Evolutionary conservation across 495 filamentous ascomycete species (phyloP).

Genomic region (Jackrogersella multiformis): DNA sequence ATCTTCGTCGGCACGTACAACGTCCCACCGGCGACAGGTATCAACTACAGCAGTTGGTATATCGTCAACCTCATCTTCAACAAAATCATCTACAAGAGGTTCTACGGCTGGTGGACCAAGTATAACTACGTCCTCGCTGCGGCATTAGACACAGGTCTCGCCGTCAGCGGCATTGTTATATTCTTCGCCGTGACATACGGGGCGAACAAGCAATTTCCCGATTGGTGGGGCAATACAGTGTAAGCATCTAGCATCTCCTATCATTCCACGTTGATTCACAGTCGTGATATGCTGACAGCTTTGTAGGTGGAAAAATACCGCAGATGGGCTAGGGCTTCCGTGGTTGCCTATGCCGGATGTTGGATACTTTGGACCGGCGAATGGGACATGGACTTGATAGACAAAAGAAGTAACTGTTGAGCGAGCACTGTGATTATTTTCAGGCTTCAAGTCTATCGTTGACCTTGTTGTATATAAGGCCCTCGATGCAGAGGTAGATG

Average conservation of each 20-base stretch:
- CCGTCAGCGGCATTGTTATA: conserved; percentile 47
- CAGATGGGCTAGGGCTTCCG: conserved; percentile 54
- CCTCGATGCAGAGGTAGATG: too few species aligned
- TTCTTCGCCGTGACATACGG: conserved; percentile 49
- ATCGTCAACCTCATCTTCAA: conserved; percentile 60
- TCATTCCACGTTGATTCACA: not conserved
- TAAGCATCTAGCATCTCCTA: conserved; percentile 17
- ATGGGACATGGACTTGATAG: conserved; percentile 52
- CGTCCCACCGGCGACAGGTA: conserved; percentile 53
- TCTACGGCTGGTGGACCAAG: conserved; percentile 55
- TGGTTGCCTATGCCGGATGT: conserved; percentile 53
- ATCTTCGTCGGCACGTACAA: conserved; percentile 59
- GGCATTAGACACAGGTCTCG: conserved; percentile 43
- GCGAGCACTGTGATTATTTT: not conserved
- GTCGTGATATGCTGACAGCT: conserved; percentile 11
- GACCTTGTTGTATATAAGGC: too few species aligned
- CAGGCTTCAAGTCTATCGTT: too few species aligned
- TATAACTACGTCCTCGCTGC: conserved; percentile 49
- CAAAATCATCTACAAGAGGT: conserved; percentile 50
- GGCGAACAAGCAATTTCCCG: conserved; percentile 41
- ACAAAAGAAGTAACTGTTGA: conserved; percentile 18
- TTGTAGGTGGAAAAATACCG: conserved; percentile 57
- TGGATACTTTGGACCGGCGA: conserved; percentile 57
- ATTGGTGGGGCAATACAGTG: conserved; percentile 48
- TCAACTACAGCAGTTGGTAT: conserved; percentile 61